These are phyloP conservation scores for Dendrothele bispora DNA, from an alignment of 768 basidiomycete species.

Conservation along the genomic window DNA sequence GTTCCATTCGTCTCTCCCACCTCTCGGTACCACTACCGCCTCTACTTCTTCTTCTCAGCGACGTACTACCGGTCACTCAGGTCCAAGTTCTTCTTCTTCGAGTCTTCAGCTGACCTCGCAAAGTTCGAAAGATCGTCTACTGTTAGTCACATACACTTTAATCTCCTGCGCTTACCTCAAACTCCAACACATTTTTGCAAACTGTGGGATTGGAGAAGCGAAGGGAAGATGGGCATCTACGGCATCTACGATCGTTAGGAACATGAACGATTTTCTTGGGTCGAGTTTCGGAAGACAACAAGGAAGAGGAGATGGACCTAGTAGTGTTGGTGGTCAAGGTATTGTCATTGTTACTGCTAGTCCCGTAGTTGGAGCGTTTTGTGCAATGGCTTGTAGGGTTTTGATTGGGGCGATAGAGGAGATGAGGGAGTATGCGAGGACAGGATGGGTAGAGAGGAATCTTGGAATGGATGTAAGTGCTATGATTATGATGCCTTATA, in stretches of 20 bases:
- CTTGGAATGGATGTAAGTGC: too few species aligned
- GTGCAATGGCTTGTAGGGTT: constrained; percentile 3
- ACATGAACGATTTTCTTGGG: constrained; percentile 10
- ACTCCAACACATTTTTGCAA: constrained; percentile 13
- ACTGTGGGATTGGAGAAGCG: constrained; percentile 7
- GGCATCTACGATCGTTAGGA: constrained; percentile 15
- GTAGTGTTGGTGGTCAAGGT: too few species aligned
- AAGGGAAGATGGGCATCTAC: constrained; percentile 7
- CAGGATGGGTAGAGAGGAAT: too few species aligned
- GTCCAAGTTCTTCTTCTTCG: constrained; percentile 8
- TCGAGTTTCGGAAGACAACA: too few species aligned
- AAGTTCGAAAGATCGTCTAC: constrained; percentile 8
- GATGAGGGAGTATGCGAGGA: too few species aligned
- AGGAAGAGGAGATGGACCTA: too few species aligned
- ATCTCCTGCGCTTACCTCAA: constrained; percentile 14
- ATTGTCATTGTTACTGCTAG: too few species aligned
- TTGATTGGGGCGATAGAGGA: too few species aligned
- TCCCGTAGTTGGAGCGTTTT: constrained; percentile 16
- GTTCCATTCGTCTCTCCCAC: constrained; percentile 12
- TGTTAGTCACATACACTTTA: constrained; percentile 15
- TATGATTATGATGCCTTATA: too few species aligned
- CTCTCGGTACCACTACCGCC: not conserved
- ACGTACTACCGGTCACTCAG: too few species aligned
- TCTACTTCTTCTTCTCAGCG: too few species aligned
- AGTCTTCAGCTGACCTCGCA: not conserved